Conservation (phyloP, 1,139 yeast species). For the Candida glucosophila region DNA sequence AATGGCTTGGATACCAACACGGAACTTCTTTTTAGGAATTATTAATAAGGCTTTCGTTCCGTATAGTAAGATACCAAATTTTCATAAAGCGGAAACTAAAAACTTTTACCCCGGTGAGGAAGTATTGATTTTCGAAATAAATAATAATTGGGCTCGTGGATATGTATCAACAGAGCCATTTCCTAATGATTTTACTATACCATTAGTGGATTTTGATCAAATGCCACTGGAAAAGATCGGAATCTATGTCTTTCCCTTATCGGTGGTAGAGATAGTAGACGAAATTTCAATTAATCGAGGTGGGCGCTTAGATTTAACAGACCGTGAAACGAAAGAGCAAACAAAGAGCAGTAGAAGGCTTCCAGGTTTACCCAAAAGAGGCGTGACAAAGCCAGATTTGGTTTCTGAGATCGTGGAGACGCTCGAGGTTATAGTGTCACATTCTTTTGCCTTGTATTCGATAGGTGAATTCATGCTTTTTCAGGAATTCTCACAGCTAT, state of each 20-base stretch:
- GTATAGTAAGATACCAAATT: slow-evolving; percentile 38
- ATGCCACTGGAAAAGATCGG: slow-evolving; percentile 46
- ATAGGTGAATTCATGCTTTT: slow-evolving; percentile 59
- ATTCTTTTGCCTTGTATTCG: slow-evolving; percentile 62
- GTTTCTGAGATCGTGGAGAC: slow-evolving; percentile 52
- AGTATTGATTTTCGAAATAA: slow-evolving; percentile 66
- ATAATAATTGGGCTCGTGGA: slow-evolving; percentile 71
- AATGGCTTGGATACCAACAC: slow-evolving; percentile 32
- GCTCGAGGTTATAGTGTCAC: slow-evolving; percentile 49
- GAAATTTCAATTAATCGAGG: slow-evolving; percentile 13
- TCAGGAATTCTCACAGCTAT: slow-evolving; percentile 44
- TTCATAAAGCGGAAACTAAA: slow-evolving; percentile 31
- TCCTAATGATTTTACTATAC: slow-evolving; percentile 61
- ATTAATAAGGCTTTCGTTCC: slow-evolving; percentile 57
- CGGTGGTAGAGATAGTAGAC: slow-evolving; percentile 35
- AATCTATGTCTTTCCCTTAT: slow-evolving; percentile 55
- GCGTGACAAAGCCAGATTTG: slow-evolving; percentile 12
- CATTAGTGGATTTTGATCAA: slow-evolving; percentile 52
- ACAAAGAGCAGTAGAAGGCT: slow-evolving; percentile 9
- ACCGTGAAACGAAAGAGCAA: slow-evolving; percentile 1
- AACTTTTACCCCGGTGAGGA: slow-evolving; percentile 77
- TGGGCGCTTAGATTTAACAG: background rate
- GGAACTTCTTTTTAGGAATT: slow-evolving; percentile 37
- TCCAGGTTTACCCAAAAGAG: slow-evolving; percentile 5
- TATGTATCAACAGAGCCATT: slow-evolving; percentile 55